A percentile compares a stretch with the other conserved stretches of the same genome.
Evolutionary conservation across 2,329 filamentous ascomycete species (phyloP).

Genomic region (Dothideomycetidae sp.): DNA sequence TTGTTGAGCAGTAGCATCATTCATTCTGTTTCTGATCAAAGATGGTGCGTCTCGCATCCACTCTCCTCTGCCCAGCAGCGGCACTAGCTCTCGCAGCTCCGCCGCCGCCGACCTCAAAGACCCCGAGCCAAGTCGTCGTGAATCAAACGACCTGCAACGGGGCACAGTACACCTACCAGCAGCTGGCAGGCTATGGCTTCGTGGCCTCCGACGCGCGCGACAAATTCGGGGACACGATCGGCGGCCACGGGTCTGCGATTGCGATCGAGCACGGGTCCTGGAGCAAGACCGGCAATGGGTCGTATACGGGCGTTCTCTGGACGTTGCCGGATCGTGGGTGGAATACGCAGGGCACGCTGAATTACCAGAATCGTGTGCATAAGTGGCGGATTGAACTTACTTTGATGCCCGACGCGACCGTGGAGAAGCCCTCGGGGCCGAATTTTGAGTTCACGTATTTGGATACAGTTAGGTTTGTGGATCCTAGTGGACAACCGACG

Average conservation of each 20-base stretch:
- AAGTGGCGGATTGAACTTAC: slow-evolving; percentile 49
- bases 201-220: slow-evolving; percentile 45
- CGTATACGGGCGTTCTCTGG: slow-evolving; percentile 49
- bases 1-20: too few relatives aligned
- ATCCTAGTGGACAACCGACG: slow-evolving; percentile 45
- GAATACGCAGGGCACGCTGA: slow-evolving; percentile 58
- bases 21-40: too few relatives aligned
- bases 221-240: slow-evolving; percentile 55
- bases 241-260: slow-evolving; percentile 51
- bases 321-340: slow-evolving; percentile 53
- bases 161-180: slow-evolving; percentile 49
- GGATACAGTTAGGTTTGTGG: slow-evolving; percentile 50
- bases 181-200: slow-evolving; percentile 52
- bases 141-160: slow-evolving; percentile 44
- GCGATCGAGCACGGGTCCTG: slow-evolving; percentile 47
- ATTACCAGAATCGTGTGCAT: slow-evolving; percentile 54
- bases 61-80: too few relatives aligned
- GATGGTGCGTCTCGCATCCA: too few relatives aligned
- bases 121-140: too few relatives aligned
- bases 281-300: slow-evolving; percentile 36
- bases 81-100: too few relatives aligned
- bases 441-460: slow-evolving; percentile 50
- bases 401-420: slow-evolving; percentile 37
- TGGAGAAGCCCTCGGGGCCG: slow-evolving; percentile 38
- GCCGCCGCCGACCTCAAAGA: too few relatives aligned